phyloP scores from a whole-genome alignment of 805 yeast species.

The Candida vartiovaarae region DNA sequence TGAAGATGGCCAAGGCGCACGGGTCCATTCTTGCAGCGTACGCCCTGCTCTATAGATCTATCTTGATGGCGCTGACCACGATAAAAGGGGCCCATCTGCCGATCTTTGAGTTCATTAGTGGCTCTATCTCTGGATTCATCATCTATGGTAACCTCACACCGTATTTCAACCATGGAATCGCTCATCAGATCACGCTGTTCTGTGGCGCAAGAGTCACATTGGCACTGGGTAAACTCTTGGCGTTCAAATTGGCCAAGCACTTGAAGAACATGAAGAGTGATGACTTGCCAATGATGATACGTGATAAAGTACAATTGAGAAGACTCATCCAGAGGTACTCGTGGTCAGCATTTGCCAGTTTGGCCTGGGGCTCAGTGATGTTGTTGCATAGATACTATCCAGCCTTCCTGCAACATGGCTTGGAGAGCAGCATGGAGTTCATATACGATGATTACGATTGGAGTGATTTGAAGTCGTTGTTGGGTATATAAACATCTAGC shows the following conservation, averaged over 20 bases:
- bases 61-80: constrained; percentile 24
- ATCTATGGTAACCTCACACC: constrained; percentile 32
- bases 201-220: constrained; percentile 62
- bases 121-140: constrained; percentile 31
- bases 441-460: constrained; percentile 57
- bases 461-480: constrained; percentile 32
- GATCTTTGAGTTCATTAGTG: constrained; percentile 25
- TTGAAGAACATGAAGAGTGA: not conserved
- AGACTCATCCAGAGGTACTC: constrained; percentile 25
- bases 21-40: constrained; percentile 49
- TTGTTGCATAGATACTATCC: constrained; percentile 58
- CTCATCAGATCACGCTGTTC: constrained; percentile 71
- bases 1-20: constrained; percentile 48
- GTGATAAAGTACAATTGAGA: constrained; percentile 3
- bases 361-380: constrained; percentile 73
- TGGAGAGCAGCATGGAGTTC: constrained; percentile 64
- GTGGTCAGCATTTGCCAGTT: constrained; percentile 57
- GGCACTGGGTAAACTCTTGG: constrained; percentile 39
- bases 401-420: constrained; percentile 51
- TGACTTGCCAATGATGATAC: not conserved
- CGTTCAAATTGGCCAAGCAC: constrained; percentile 13
- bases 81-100: constrained; percentile 18
- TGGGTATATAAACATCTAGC: not conserved
- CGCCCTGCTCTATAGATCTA: constrained; percentile 45
- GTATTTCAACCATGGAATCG: constrained; percentile 37